Percentiles rank a stretch among this genome's conserved stretches.
phyloP scores from a whole-genome alignment of 139 green algal species.

The Chlorella sp. region DNA sequence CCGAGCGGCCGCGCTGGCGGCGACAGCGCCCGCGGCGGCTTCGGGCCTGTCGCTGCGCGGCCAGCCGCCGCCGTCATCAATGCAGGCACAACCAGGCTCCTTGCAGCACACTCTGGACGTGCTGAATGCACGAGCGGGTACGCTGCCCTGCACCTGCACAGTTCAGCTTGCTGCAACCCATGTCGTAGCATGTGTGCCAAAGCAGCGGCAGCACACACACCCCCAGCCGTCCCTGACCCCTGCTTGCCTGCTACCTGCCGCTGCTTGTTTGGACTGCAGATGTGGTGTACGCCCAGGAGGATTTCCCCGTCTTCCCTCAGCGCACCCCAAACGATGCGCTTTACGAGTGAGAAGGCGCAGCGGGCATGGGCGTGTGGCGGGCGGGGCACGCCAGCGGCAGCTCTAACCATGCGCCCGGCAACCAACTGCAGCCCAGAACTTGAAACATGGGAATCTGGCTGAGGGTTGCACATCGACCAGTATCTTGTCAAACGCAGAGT shows the following conservation, averaged over 20 bases:
- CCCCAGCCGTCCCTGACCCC: too few species aligned
- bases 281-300: slow-evolving; percentile 18
- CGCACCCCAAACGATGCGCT: neutral
- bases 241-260: neutral
- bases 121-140: neutral
- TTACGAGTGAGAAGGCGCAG: neutral
- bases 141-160: too few species aligned
- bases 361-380: too few species aligned
- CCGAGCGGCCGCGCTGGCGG: too few species aligned
- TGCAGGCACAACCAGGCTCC: neutral
- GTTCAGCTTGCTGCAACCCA: too few species aligned
- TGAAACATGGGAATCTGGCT: neutral
- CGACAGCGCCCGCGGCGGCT: too few species aligned
- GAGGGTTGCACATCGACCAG: too few species aligned
- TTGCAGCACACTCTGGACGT: neutral
- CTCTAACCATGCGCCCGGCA: neutral
- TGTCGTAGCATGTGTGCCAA: too few species aligned
- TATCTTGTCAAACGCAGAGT: too few species aligned
- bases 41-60: neutral
- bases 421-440: too few species aligned
- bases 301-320: neutral
- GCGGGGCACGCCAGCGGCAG: neutral
- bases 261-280: neutral
- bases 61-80: too few species aligned
- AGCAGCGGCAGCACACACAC: too few species aligned